Base-by-base conservation (phyloP, 441 rosid species). In the Eutrema salsugineum region DNA sequence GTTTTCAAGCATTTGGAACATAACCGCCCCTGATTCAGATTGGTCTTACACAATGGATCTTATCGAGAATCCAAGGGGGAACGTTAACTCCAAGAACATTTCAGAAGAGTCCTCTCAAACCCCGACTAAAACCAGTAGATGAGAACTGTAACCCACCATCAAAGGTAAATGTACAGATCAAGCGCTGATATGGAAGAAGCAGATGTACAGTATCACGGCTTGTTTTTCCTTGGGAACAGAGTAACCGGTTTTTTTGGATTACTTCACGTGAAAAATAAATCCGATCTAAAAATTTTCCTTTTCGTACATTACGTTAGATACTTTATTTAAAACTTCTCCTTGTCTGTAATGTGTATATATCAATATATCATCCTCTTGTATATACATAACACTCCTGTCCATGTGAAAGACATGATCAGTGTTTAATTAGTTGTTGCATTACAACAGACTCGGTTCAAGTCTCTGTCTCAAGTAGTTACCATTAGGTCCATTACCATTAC, bases 31-130 rank as follows among this genome's bases (percentile, higher is more conserved):
- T 76, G 91, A 88, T 81, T 81, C 93, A 10, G 98, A 90, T 73
- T 93, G 96, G 48, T 90, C 96, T 46, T 90, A 88, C 76, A 75
- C 84, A 24, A 88, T 83, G 78, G 93, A 91, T 77, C 78, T 78
- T 27, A 42, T 84, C 43, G 90, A 88, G 47, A 81, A 90, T 79
- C 88, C 79, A 8, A 83, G 68, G 60, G 87, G 80, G 56, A 79
- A 66, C 60, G 75, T 8, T 38, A 48, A 87, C 19, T 86, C 71
- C 82, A 66, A 83, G 84, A 68, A 42, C 66, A 62, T 33, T 32
- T 70, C 59, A 62, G 56, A 70, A 55, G 71, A 54, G 73, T 73
- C 78, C 72, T 78, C 63, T 39, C 51, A 43, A 73, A 43, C 1
- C 51, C 42, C 60, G 79, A 43, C 47, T n/a, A 62, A 36, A 53